Evolutionary conservation across 176 grass and related monocot genomes (phyloP), one percentile per base, ranked within the genome.

Genomic region (Dendrocalamus sinicus): DNA sequence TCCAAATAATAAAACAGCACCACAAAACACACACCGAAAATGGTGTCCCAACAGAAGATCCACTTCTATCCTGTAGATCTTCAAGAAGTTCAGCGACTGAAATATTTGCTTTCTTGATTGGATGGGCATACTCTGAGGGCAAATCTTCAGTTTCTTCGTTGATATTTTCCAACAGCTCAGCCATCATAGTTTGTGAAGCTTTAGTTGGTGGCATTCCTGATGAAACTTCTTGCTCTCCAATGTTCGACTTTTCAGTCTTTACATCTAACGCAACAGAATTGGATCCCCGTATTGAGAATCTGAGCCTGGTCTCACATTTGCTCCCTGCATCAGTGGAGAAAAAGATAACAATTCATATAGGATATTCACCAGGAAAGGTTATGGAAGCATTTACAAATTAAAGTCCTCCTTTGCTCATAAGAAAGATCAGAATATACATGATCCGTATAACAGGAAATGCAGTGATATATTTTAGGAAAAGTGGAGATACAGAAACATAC

Each of bases 31-130:
- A 47, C 32, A 92, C 93, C 89, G 46, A 67, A 79, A 77, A 88
- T 90, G 70, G 52, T 83, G 84, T 26, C 62, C 82, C 79, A 16
- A 66, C 41, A 94, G 80, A 89, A 65, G 59, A 59, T 48, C 20
- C 82, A 84, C 89, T 89, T 81, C 92, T 98, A 67, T 75, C 79
- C 55, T 95, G 86, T 67, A 98, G 81, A 89, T 90, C 82, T 84
- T 94, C 96, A 55, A 98, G 81, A 81, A 98, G 91, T 80, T 98
- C 96, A 66, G 91, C 81, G 83, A 98, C 91, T 52, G 91, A 98
- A 89, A 87, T 79, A 75, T 86, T 84, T 67, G 67, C 88, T 70
- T 73, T 84, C 73, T 85, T 89, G 55, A 84, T 78, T 43, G 82
- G 85, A 53, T 37, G 6, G 67, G 81, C 67, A 78, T 66, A 74